phyloP scores from a whole-genome alignment of 2,329 filamentous ascomycete genomes.

The Gremmenia infestans region DNA sequence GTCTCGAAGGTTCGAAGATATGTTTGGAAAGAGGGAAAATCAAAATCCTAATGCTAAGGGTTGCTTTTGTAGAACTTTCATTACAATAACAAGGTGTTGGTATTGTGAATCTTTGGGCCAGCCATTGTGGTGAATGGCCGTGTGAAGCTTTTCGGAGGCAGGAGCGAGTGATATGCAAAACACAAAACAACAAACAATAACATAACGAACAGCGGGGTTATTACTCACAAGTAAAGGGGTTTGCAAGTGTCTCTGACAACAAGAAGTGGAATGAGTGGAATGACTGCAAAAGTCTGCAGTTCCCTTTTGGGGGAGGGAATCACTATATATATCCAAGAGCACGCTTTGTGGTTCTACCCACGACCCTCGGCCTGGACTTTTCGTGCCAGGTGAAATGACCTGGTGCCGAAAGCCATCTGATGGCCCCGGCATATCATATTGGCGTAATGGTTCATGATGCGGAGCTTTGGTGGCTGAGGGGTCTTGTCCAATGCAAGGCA shows the following conservation, averaged over 20 bases:
- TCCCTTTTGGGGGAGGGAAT: constrained; percentile 6
- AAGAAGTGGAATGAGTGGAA: constrained; percentile 13
- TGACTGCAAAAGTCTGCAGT: constrained; percentile 10
- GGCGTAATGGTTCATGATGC: constrained; percentile 16
- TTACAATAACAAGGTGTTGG: not conserved
- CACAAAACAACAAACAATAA: not conserved
- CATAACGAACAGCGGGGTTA: not conserved
- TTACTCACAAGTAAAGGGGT: constrained; percentile 15
- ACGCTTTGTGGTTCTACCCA: not conserved
- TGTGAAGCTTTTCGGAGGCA: not conserved
- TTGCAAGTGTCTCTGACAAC: constrained; percentile 3
- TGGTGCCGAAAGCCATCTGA: constrained; percentile 12
- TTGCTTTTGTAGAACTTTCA: not conserved
- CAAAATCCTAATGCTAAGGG: not conserved
- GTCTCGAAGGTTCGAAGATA: not conserved
- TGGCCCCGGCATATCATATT: constrained; percentile 18
- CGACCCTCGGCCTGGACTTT: constrained; percentile 3
- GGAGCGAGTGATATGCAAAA: not conserved
- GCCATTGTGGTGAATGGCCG: constrained; percentile 1
- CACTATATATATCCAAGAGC: constrained; percentile 17
- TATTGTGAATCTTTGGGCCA: not conserved
- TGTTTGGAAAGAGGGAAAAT: not conserved
- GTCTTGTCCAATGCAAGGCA: constrained; percentile 13
- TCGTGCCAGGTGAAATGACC: constrained; percentile 12
- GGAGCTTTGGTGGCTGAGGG: constrained; percentile 10